phyloP scores from a whole-genome alignment of 1,284 basidiomycete species.

The Ceratobasidium sp. region DNA sequence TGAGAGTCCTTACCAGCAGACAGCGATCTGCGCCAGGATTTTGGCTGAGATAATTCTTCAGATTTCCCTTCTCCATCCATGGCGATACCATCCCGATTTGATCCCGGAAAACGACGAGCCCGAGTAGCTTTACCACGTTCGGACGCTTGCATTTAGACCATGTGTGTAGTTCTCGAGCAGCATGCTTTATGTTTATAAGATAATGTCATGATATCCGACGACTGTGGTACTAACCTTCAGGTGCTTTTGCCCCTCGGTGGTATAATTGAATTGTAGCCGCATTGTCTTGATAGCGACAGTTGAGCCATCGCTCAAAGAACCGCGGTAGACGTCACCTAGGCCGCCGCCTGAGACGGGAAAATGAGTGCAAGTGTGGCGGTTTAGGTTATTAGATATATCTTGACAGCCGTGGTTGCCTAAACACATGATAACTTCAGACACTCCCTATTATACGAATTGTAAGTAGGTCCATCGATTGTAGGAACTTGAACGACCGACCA shows the following conservation, averaged over 20 bases:
- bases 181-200: not conserved
- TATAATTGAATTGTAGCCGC: not conserved
- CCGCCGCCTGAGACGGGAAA: not conserved
- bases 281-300: not conserved
- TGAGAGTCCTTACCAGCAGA: not conserved
- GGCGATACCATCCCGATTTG: not conserved
- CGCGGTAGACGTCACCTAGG: not conserved
- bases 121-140: not conserved
- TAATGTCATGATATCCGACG: no score
- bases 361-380: not conserved
- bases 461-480: no score
- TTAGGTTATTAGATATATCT: not conserved
- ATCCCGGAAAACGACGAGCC: not conserved
- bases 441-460: no score
- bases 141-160: slow-evolving; percentile 16
- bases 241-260: not conserved
- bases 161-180: not conserved
- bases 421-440: no score
- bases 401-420: not conserved
- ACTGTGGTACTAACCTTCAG: not conserved
- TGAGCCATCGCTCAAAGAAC: not conserved
- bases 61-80: not conserved
- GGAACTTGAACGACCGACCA: no score
- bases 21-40: not conserved
- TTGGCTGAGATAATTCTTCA: not conserved